Evolutionary conservation across 129 eudicot species (phyloP), one percentile per base, ranked within the genome.

Genomic region (Pittosporum tobira): DNA sequence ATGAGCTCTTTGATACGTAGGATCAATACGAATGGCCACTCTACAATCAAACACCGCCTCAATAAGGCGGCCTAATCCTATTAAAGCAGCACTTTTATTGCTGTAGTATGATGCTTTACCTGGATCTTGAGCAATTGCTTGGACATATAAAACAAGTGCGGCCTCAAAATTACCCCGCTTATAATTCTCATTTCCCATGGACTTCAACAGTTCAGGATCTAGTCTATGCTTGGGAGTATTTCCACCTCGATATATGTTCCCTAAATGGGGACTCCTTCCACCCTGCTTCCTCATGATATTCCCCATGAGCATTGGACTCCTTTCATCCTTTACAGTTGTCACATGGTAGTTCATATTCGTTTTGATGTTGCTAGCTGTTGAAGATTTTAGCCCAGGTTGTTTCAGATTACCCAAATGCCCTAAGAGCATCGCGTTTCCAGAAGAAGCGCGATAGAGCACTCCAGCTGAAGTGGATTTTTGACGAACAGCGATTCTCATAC

Each of bases 1-100:
- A 65, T 89, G 95, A 59, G 95, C 97, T 20, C 88, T 79, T n/a
- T 70, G 81, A 68, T 89, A 85, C 13, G 54, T 53, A 48, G 95
- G 83, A 27, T 89, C 75, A 6, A 89, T 70, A 20, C 78, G 69
- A 26, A 89, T 63, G 6, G 95, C 97, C 36, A 82, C 80, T 72
- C 64, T 71, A 59, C 93, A 79, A 60, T 82, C 93, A 2, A 77
- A 63, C 51, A 79, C 77, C 0, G 97, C 97, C 53, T 89, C 97
- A 13, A 75, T 23, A 13, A 89, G 60, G 15, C 77, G 76, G 54
- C 88, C 93, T 64, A 77, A 72, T 7, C 88, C 83, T 38, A 83
- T 75, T 52, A 85, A 77, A 23, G 97, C 97, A 1, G 95, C 97
- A 64, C 95, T 75, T 63, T 81, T 73, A 61, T 89, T 89, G 68